These are phyloP conservation scores for Aspergillus awamori DNA, from an alignment of 2,329 filamentous ascomycete genomes.

Conservation along the genomic window DNA sequence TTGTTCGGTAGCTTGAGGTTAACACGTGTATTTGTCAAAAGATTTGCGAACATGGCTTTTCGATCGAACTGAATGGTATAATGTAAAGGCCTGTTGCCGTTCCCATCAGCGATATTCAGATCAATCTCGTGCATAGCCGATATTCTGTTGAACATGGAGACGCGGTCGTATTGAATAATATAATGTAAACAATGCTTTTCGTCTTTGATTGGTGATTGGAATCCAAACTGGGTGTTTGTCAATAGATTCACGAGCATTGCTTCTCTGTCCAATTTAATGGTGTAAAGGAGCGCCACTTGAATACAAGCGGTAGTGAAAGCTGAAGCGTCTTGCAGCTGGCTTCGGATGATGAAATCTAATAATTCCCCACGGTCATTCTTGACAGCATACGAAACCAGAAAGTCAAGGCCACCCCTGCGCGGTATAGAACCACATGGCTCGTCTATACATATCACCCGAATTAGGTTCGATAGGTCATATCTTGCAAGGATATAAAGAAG, in stretches of 20 bases:
- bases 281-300: too few relatives aligned
- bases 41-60: too few relatives aligned
- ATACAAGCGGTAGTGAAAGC: too few relatives aligned
- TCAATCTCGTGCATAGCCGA: background rate
- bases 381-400: too few relatives aligned
- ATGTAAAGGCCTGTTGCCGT: background rate
- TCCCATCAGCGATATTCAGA: background rate
- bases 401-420: background rate
- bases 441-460: constrained; percentile 3
- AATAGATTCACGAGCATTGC: background rate
- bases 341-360: too few relatives aligned
- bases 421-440: constrained; percentile 4
- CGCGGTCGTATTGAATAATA: background rate
- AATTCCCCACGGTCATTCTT: fast-evolving
- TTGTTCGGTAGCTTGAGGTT: background rate
- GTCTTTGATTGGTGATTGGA: background rate
- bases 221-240: background rate
- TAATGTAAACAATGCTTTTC: background rate
- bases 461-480: constrained; percentile 15
- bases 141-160: background rate
- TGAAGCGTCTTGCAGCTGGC: too few relatives aligned
- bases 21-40: background rate
- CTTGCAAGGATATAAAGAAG: constrained; percentile 24
- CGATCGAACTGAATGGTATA: too few relatives aligned
- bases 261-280: too few relatives aligned